Evolutionary conservation across 768 basidiomycete species (phyloP).

Genomic region (Tulasnella sp.): DNA sequence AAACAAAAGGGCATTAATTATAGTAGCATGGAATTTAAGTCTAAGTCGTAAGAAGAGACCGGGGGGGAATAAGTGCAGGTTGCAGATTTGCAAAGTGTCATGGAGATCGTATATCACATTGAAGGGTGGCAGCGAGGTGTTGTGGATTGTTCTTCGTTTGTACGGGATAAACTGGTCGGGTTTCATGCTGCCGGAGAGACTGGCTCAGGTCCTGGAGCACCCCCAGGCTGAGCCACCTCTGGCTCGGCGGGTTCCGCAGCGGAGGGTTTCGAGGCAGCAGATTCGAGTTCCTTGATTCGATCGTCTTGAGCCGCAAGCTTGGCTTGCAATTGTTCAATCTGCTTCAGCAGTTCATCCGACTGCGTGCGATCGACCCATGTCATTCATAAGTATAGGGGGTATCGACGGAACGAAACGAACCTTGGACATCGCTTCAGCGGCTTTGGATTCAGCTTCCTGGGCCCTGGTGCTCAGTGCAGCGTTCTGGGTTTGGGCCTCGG

Average conservation of each 20-base stretch:
- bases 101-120: conserved; percentile 8
- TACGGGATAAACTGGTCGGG: neutral
- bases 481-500: neutral
- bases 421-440: conserved; percentile 2
- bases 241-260: neutral
- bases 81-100: neutral
- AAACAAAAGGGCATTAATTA: neutral
- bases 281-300: conserved; percentile 5
- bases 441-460: neutral
- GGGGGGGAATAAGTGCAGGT: neutral
- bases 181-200: conserved; percentile 10
- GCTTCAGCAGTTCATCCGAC: neutral
- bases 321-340: conserved; percentile 16
- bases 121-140: neutral
- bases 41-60: neutral
- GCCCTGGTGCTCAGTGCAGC: neutral
- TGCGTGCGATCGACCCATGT: neutral
- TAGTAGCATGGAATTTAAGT: neutral
- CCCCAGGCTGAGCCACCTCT: neutral
- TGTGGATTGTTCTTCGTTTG: neutral
- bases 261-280: neutral
- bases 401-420: neutral
- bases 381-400: neutral
- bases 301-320: conserved; percentile 6
- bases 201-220: conserved; percentile 7